These are phyloP conservation scores for Alternaria brassicicola DNA, from an alignment of 2,329 filamentous ascomycete genomes.

Conservation along the genomic window DNA sequence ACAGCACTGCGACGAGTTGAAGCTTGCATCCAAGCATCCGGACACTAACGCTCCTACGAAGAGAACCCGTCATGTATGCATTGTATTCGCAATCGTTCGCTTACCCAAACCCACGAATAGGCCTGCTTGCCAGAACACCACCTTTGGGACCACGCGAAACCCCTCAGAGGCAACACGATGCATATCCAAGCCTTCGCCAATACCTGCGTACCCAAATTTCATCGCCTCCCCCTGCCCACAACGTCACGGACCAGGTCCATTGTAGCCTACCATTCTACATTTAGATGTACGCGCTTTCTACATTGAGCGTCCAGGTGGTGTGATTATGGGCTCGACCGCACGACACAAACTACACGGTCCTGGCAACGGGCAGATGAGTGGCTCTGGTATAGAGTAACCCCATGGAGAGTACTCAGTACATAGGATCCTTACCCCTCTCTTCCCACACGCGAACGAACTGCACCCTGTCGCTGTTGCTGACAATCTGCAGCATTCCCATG, in stretches of 20 bases:
- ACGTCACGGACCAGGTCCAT: conserved; percentile 5
- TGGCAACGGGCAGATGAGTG: conserved; percentile 18
- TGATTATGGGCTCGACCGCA: conserved; percentile 24
- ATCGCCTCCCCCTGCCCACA: conserved; percentile 25
- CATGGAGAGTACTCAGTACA: conserved; percentile 19
- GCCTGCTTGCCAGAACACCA: conserved; percentile 25
- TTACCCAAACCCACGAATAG: conserved; percentile 23
- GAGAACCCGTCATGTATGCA: conserved; percentile 25
- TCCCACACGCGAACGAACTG: conserved; percentile 13
- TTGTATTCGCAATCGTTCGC: conserved; percentile 28
- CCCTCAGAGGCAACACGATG: conserved; percentile 25
- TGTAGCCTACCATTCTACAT: conserved; percentile 16
- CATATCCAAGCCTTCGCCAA: conserved; percentile 25
- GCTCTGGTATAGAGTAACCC: conserved; percentile 19
- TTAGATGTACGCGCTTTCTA: conserved; percentile 8
- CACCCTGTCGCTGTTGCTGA: conserved; percentile 15
- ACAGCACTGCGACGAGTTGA: not conserved
- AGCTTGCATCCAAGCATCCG: conserved; percentile 5
- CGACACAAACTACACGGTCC: conserved; percentile 27
- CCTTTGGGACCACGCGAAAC: conserved; percentile 16
- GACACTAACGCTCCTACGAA: conserved; percentile 20
- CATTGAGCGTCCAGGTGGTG: conserved; percentile 11
- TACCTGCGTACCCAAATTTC: conserved; percentile 17
- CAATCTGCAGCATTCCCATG: conserved; percentile 10
- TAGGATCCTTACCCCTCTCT: conserved; percentile 16